Evolutionary conservation across 2,329 filamentous ascomycete species (phyloP), one percentile per base, ranked within the genome.

Genomic region (Neophaeococcomyces aloes): DNA sequence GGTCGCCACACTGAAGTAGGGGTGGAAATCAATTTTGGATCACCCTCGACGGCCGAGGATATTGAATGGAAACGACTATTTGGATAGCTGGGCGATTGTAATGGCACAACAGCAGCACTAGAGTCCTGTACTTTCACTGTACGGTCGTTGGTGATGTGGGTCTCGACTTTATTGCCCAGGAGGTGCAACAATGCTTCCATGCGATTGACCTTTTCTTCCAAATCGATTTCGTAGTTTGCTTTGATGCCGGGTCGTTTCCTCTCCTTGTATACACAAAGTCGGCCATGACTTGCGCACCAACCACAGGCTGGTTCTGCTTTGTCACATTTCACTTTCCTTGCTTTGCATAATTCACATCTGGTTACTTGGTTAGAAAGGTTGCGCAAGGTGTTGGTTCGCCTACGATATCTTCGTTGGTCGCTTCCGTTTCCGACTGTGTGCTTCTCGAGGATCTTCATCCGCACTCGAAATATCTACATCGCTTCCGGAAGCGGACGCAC

Each of bases 221-320:
- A 68, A 60, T 81, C 77, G 39, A 76, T 65, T 11, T 75, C 75
- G 59, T 79, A 79, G 34, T 76, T 78, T 53, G 78, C 73, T 23
- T 75, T 66, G 29, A 75, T 67, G 2, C 81, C 80, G 6, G 80
- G 79, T 59, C 83, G 83, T 64, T 83, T 82, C 32, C 80, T 70
- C 55, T 82, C 79, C 48, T 76, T 77, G 58, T 84, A 84, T 58
- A 81, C 76, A 58, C 80, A 84, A 32, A 69, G 54, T 50, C 81
- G 75, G 46, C 73, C 72, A 60, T 84, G 82, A 39, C 79, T 75
- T 38, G 75, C 64, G 59, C 80, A 85, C 80, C 80, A 84, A 17
- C 79, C 79, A 61, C 80, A 84, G n/a, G 72, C 71, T 2, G 74
- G 74, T 53, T 76, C 72, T 27, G 66, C 65, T 44, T 73, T 70